Percentiles rank a stretch among this genome's conserved stretches.
Conservation (phyloP, 352 stramenopile species). For the Albugo laibachii region DNA sequence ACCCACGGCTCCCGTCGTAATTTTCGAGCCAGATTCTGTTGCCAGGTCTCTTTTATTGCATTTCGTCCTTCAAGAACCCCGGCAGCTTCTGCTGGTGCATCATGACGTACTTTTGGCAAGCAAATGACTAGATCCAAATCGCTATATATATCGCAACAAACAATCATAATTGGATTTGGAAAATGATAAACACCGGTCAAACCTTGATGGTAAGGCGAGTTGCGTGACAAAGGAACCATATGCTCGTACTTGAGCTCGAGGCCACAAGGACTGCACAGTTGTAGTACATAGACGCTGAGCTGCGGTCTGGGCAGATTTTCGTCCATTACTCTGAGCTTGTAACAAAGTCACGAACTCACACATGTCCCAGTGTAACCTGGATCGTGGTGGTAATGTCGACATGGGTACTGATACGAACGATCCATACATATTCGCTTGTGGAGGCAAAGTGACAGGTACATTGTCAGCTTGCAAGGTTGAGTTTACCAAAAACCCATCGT, state of each 20-base stretch:
- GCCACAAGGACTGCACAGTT: constrained; percentile 82
- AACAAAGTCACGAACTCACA: constrained; percentile 70
- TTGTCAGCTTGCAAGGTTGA: background rate
- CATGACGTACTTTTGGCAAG: constrained; percentile 90
- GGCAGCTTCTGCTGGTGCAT: constrained; percentile 86
- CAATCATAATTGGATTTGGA: constrained; percentile 2
- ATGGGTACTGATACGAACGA: constrained; percentile 70
- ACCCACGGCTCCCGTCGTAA: constrained; percentile 87
- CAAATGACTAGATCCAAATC: constrained; percentile 96
- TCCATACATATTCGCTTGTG: constrained; percentile 22
- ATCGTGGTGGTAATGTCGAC: constrained; percentile 62
- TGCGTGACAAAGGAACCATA: constrained; percentile 94
- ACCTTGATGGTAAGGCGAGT: constrained; percentile 86
- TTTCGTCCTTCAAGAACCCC: constrained; percentile 94
- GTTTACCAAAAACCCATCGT: constrained; percentile 1
- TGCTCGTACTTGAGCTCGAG: constrained; percentile 88
- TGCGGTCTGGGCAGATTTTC: constrained; percentile 48
- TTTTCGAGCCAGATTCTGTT: constrained; percentile 92
- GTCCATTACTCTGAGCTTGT: constrained; percentile 45
- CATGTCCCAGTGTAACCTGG: constrained; percentile 76
- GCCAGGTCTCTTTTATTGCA: constrained; percentile 95
- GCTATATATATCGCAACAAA: constrained; percentile 10
- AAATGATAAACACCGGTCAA: background rate
- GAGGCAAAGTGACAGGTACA: constrained; percentile 2
- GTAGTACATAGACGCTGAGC: constrained; percentile 56